Conservation (phyloP, 2,329 filamentous ascomycete species). For the Fusarium pseudograminearum region DNA sequence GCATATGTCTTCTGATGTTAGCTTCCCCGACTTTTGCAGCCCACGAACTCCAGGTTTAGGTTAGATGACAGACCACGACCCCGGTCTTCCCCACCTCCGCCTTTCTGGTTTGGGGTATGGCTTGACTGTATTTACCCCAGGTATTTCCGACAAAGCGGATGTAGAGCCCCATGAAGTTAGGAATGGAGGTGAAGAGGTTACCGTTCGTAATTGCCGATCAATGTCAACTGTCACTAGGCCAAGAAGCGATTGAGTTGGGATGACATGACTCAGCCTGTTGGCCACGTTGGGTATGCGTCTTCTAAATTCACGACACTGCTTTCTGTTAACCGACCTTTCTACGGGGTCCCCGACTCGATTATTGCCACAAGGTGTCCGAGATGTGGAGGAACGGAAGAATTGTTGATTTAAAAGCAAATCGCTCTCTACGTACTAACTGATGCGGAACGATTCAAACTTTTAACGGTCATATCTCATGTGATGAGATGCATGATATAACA, state of each 20-base stretch:
- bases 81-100: constrained; percentile 15
- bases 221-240: background rate
- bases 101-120: constrained; percentile 3
- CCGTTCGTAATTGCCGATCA: background rate
- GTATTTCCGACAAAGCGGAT: background rate
- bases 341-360: background rate
- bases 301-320: background rate
- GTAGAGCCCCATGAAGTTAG: background rate
- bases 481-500: too few relatives aligned
- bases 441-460: fast-evolving
- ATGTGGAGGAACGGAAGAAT: too few relatives aligned
- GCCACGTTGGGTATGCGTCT: background rate
- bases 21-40: background rate
- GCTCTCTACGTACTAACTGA: too few relatives aligned
- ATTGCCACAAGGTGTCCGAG: too few relatives aligned
- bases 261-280: background rate
- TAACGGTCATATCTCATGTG: too few relatives aligned
- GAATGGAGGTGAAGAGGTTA: background rate
- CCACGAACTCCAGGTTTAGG: background rate
- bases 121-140: constrained; percentile 13
- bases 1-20: background rate
- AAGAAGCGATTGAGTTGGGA: background rate
- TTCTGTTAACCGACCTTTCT: background rate
- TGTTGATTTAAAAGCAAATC: fast-evolving
- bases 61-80: constrained; percentile 8